Conservation (phyloP, 139 green algal species). For the Mesostigma viride region DNA sequence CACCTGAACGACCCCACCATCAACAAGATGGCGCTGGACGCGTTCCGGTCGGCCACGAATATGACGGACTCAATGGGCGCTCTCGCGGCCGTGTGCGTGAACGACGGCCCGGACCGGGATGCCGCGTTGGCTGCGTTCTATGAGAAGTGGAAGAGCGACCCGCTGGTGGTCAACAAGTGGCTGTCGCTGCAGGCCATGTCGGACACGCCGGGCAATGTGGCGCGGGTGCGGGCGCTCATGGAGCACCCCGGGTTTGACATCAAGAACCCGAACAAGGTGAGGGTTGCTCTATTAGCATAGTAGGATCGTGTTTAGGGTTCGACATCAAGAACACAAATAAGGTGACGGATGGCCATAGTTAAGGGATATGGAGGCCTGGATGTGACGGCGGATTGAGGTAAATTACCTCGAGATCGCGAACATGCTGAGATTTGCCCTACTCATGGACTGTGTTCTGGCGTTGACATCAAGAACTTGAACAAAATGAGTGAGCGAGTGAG, state of each 20-base stretch:
- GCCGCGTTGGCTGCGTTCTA: conserved; percentile 66
- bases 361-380: too few species aligned
- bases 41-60: conserved; percentile 64
- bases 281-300: too few species aligned
- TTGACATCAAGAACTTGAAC: too few species aligned
- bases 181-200: conserved; percentile 45
- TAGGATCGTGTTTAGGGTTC: too few species aligned
- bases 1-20: conserved; percentile 52
- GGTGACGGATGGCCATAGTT: too few species aligned
- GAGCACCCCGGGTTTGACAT: conserved; percentile 78
- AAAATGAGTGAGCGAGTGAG: too few species aligned
- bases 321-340: too few species aligned
- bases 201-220: conserved; percentile 66
- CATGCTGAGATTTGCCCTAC: too few species aligned
- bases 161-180: conserved; percentile 89
- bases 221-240: conserved; percentile 53
- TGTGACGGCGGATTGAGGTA: too few species aligned
- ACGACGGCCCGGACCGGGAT: conserved; percentile 40
- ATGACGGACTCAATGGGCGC: conserved; percentile 92
- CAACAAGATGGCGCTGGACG: conserved; percentile 24
- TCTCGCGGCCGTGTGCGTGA: conserved; percentile 51
- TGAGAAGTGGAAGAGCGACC: conserved; percentile 69
- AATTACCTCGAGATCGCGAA: too few species aligned
- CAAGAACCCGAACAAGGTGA: conserved; percentile 79
- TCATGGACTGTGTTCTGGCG: too few species aligned